phyloP scores from a whole-genome alignment of 306 rosid genomes.

The Casuarina equisetifolia region DNA sequence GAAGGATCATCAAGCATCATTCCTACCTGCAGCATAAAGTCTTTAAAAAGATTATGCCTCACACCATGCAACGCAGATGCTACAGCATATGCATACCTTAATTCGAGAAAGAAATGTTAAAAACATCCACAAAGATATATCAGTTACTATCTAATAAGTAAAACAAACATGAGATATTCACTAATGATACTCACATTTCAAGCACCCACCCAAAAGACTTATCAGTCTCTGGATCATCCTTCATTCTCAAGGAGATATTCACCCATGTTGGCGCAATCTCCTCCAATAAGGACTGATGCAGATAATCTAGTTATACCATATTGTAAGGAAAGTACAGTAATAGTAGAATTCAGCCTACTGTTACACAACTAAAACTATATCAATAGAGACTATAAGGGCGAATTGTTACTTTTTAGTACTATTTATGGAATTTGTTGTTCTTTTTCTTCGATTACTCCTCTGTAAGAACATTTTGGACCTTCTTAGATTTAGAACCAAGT shows the following conservation, averaged over 20 bases:
- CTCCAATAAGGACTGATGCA: conserved; percentile 69
- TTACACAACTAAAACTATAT: not conserved
- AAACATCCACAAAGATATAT: conserved; percentile 26
- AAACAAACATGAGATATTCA: conserved; percentile 15
- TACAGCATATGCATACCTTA: conserved; percentile 92
- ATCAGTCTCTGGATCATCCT: conserved; percentile 79
- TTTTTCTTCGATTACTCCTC: not conserved
- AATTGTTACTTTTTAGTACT: not conserved
- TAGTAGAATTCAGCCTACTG: conserved; percentile 9
- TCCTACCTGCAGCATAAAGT: conserved; percentile 87
- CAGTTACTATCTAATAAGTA: conserved; percentile 11
- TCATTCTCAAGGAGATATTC: conserved; percentile 82
- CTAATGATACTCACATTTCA: conserved; percentile 73
- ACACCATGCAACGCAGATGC: conserved; percentile 94
- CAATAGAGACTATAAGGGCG: not conserved
- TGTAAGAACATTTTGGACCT: not conserved
- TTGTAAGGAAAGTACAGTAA: conserved; percentile 11
- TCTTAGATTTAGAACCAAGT: not conserved
- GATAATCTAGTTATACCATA: conserved; percentile 31
- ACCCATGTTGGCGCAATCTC: conserved; percentile 99
- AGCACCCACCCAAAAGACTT: conserved; percentile 98
- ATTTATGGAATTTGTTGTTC: not conserved
- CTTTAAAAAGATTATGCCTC: conserved; percentile 68
- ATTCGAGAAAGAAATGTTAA: conserved; percentile 29
- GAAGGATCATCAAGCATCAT: conserved; percentile 19